Evolutionary conservation across 2,329 filamentous ascomycete genomes (phyloP), one percentile per base, ranked within the genome.

Genomic region (Ophiostoma angusticollis): DNA sequence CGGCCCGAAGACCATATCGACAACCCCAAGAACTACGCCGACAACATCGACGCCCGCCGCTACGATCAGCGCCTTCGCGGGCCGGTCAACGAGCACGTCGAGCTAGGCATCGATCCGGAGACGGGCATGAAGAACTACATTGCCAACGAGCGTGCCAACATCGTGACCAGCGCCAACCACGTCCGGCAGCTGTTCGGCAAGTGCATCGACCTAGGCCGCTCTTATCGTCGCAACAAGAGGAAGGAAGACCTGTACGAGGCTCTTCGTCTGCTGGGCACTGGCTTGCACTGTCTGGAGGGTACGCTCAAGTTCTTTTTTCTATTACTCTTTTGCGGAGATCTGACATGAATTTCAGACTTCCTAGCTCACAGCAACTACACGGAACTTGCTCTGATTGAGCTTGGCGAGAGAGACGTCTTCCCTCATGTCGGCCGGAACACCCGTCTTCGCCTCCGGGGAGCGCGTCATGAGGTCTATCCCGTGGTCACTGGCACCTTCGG

Each of bases 51-150:
- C 62, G 86, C 87, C 35, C 75, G 82, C 29, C 69, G 82, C 47
- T 94, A 91, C 55, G 82, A 95, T 54, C 67, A 59, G 39, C 78
- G 84, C 48, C 78, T 95, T 37, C 80, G 89, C 54, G 85, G 78
- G 1, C 84, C 84, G 0, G 67, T 96, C 32, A 73, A 94, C 47
- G 85, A 93, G 62, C 54, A 67, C 19, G 70, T 74, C 36, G 89
- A 95, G 62, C 70, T 95, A 25, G 74, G 72, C 32, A 72, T 96
- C 51, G 84, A 96, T 51, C 70, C 73, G 2, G 63, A 74, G 39
- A 80, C 78, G 6, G 82, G 81, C 50, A 68, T 93, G 62, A 96
- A 96, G 65, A 91, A 87, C 58, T 95, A 95, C 61, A 95, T 95
- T 58, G 85, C 87, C 28, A 86, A 86, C 46, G 87, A 95, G 57